Base-by-base conservation (phyloP, 1,139 yeast genomes). In the Saccharomyces pastorianus region DNA sequence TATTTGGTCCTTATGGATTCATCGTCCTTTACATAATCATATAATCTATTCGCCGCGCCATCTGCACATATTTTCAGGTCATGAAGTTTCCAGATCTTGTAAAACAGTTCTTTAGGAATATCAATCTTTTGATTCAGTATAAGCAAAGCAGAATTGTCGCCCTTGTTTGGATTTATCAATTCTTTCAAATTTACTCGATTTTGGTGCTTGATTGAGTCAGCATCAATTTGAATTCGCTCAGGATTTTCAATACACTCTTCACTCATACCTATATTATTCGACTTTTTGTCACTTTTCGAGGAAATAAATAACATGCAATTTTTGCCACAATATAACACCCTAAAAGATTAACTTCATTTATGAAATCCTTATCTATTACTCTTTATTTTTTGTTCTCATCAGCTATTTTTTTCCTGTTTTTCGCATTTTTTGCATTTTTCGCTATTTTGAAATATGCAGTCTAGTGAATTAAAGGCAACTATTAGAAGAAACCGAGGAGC, bases 21-120 rank as follows among this genome's bases (percentile, higher is more conserved):
- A 2, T 68, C 71, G 9, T 65, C 64, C 1, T 60, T 57, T 52
- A 81, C 76, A 58, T 71, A 79, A 4, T 81, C 78, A 59, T 73
- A 80, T 29, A 91, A 72, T 52, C 81, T 71, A 63, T 90, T 88
- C 2, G 96, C 95, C 0, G 96, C 98, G 5, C 97, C 99, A 70
- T 93, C 99, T 0, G 96, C 96, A 68, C 97, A 90, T 0, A 90
- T 77, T 50, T 75, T 80, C 1, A 85, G 53, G 1, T 68, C 59
- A 34, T 86, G 78, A 32, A 72, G 63, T 1, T 67, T 53, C 97
- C 97, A 93, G 3, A 88, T 63, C 25, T 69, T 64, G 2, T 57
- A 58, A 51, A 89, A 75, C 11, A 66, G 38, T 3, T 6, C 3
- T 6, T 56, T 38, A 6, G 59, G 53, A 25, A 64, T 38, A 14